A percentile compares a stretch with the other conserved stretches of the same genome.
phyloP scores from a whole-genome alignment of 1,139 yeast genomes.

The Sugiyamaella pinicola region DNA sequence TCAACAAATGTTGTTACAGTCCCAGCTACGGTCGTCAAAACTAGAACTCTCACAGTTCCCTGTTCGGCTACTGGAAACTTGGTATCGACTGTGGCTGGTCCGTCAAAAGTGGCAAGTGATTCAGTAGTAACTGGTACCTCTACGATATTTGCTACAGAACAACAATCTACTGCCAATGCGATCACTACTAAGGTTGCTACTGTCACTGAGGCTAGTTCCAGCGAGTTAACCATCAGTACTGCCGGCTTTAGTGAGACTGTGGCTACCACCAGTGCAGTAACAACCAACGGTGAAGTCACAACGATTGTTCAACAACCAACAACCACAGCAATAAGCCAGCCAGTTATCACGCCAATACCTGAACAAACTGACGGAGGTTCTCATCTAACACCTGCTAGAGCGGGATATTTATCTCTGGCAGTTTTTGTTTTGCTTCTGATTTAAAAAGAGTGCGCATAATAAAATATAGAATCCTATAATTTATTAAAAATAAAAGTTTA shows the following conservation, averaged over 20 bases:
- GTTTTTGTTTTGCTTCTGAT: neutral
- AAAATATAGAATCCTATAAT: neutral
- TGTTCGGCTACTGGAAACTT: neutral
- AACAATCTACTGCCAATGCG: neutral
- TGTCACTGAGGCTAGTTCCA: neutral
- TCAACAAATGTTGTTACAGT: neutral
- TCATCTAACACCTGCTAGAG: neutral
- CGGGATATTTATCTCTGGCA: neutral
- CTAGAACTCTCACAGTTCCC: constrained; percentile 4
- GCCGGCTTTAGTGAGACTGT: neutral
- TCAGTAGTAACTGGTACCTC: neutral
- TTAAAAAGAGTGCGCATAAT: too few relatives aligned
- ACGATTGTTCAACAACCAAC: neutral
- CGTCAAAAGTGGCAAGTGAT: neutral
- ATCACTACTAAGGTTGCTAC: neutral
- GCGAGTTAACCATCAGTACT: neutral
- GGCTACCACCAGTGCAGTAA: neutral
- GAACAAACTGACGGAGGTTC: neutral
- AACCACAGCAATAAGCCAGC: neutral
- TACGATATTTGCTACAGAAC: neutral
- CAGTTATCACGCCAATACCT: neutral
- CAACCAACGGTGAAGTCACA: neutral
- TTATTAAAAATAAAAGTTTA: too few relatives aligned
- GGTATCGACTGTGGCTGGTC: neutral
- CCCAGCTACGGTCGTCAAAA: constrained; percentile 3